These are phyloP conservation scores for Dothistroma septosporum DNA, from an alignment of 2,329 filamentous ascomycete species.

Conservation along the genomic window DNA sequence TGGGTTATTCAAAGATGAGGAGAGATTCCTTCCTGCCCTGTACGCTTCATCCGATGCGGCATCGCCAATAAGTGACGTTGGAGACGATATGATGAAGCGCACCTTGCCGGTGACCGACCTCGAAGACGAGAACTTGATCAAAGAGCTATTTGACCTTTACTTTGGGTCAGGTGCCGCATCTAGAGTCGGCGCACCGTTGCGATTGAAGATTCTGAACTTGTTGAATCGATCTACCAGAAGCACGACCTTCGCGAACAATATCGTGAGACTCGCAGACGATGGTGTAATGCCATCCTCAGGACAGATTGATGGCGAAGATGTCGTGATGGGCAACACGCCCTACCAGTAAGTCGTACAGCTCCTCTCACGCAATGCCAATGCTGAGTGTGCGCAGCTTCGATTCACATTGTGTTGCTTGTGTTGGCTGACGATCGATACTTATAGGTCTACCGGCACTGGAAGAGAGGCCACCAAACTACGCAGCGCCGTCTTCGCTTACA, in stretches of 20 bases:
- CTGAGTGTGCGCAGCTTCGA: slow-evolving; percentile 16
- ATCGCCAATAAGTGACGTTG: slow-evolving; percentile 74
- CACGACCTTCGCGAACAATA: slow-evolving; percentile 63
- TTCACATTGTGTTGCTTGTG: neutral
- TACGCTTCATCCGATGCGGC: slow-evolving; percentile 81
- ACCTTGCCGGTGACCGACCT: slow-evolving; percentile 63
- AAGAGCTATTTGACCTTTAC: slow-evolving; percentile 68
- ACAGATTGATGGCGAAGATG: slow-evolving; percentile 29
- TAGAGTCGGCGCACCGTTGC: slow-evolving; percentile 62
- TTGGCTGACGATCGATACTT: slow-evolving; percentile 12
- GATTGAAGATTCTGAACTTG: slow-evolving; percentile 70
- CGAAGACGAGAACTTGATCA: slow-evolving; percentile 62
- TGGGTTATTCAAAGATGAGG: slow-evolving; percentile 76
- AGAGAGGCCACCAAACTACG: slow-evolving; percentile 76
- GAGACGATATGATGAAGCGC: slow-evolving; percentile 83
- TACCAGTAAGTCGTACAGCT: slow-evolving; percentile 23
- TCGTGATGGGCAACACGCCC: slow-evolving; percentile 29
- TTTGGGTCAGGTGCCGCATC: slow-evolving; percentile 52
- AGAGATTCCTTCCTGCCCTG: slow-evolving; percentile 78
- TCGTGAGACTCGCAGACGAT: slow-evolving; percentile 66
- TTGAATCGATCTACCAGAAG: slow-evolving; percentile 73
- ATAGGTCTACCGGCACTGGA: slow-evolving; percentile 49
- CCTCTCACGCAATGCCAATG: neutral
- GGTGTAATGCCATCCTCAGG: slow-evolving; percentile 51
- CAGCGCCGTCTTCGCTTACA: slow-evolving; percentile 76